phyloP scores from a whole-genome alignment of 2,329 filamentous ascomycete species.

The Mariannaea elegans region DNA sequence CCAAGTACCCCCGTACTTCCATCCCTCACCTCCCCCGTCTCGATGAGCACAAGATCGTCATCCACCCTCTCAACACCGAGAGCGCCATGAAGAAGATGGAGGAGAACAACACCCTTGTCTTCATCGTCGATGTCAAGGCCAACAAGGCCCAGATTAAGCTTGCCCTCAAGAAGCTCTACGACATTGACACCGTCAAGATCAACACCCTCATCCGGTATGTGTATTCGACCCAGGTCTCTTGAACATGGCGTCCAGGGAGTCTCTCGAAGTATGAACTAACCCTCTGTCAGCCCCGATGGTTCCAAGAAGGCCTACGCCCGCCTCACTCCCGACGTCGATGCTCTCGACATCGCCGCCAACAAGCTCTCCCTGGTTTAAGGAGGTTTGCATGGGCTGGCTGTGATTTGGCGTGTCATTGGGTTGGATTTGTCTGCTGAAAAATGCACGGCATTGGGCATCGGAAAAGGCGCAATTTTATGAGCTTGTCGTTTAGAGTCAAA shows the following conservation, averaged over 20 bases:
- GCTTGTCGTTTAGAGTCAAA: conserved; percentile 46
- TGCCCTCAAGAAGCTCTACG: conserved; percentile 98
- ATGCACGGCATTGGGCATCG: conserved; percentile 48
- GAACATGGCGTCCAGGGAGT: no score
- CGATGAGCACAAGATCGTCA: conserved; percentile 96
- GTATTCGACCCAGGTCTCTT: no score
- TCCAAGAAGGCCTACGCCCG: conserved; percentile 99
- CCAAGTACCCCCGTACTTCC: conserved; percentile 97
- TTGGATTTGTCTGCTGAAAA: conserved; percentile 49
- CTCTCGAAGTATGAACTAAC: conserved; percentile 34
- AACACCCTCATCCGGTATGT: conserved; percentile 97
- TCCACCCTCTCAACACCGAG: conserved; percentile 99
- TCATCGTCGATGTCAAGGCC: conserved; percentile 96
- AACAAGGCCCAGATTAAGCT: conserved; percentile 99
- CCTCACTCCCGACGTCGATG: conserved; percentile 95
- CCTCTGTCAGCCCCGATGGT: conserved; percentile 78
- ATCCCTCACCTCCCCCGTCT: conserved; percentile 89
- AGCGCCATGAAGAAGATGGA: conserved; percentile 99
- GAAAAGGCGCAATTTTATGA: conserved; percentile 48
- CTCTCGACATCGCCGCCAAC: conserved; percentile 98
- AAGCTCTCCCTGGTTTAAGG: conserved; percentile 97
- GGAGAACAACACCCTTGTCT: conserved; percentile 99
- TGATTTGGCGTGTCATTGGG: conserved; percentile 47
- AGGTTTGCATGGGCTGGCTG: conserved; percentile 44
- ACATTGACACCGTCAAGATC: conserved; percentile 98